Evolutionary conservation across 1,284 basidiomycete species (phyloP), one percentile per base, ranked within the genome.

Genomic region (Naganishia sp.): DNA sequence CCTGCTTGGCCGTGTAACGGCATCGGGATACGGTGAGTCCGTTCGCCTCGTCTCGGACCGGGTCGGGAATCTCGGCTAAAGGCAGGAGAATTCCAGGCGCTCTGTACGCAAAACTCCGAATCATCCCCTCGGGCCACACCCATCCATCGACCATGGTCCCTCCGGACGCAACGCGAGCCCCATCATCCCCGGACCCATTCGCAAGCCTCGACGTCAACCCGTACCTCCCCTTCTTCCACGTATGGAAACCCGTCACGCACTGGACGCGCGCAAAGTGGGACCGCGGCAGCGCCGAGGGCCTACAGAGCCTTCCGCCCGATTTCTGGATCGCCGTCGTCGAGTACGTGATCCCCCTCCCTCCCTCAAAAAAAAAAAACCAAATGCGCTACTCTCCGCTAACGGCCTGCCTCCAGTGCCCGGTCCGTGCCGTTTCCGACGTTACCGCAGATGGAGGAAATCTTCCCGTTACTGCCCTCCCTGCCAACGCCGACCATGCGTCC

Each of bases 171-270:
- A 4, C 36, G 21, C 16, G 0, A 3, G n/a, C 6, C 36, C 55
- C 64, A 33, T 13, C 10, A 5, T 18, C 33, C 4, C 21, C 21
- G 21, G 49, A 53, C 25, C 61, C 61, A 25, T 53, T 63, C 64
- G 66, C 67, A 21, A 50, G 68, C n/a, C 69, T 79, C 1, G 69
- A 64, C 54, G 65, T 72, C 2, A 87, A 89, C 21, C 88, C 89
- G 0, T 96, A 94, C 77, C 82, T 86, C 57, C 84, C 90, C 23
- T 97, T 96, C 81, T 99, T 85, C 79, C 89, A 97, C 75, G 83
- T 94, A 4, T 97, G 95, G 83, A 95, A 96, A 74, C 95, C 95
- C 2, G 84, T 84, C 2, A 92, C 92, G 0, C 82, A 88, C 9
- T 96, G 77, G 76, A 75, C 75, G 9, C 77, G 77, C 55, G 67